Conservation (phyloP, 768 basidiomycete genomes). For the Mrakia hoshinonis region DNA sequence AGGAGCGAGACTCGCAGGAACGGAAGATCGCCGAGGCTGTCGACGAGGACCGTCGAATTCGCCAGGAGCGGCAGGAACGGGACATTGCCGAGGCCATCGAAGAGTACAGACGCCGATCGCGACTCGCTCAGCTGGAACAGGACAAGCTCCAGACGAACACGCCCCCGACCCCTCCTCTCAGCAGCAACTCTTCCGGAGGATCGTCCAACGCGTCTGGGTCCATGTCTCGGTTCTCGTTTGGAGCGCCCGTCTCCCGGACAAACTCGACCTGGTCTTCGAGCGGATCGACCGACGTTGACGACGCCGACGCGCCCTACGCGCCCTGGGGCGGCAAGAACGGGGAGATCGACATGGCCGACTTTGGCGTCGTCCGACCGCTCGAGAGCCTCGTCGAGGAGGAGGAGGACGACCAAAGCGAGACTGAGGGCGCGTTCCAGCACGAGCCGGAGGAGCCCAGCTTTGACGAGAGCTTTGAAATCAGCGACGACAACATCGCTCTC, state of each 20-base stretch:
- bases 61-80: background rate
- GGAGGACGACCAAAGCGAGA: constrained; percentile 14
- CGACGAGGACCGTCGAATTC: constrained; percentile 22
- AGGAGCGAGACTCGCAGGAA: constrained; percentile 17
- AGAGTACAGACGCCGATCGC: background rate
- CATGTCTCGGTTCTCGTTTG: constrained; percentile 25
- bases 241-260: background rate
- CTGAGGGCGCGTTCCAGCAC: background rate
- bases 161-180: constrained; percentile 15
- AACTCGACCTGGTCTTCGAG: constrained; percentile 12
- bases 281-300: constrained; percentile 16
- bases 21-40: constrained; percentile 20
- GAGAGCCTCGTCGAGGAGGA: constrained; percentile 26
- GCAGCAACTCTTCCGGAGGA: constrained; percentile 6
- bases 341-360: constrained; percentile 25
- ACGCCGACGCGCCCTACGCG: background rate
- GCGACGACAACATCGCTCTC: constrained; percentile 28
- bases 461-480: constrained; percentile 17
- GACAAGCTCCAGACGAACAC: background rate
- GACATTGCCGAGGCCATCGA: constrained; percentile 6
- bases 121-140: background rate
- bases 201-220: constrained; percentile 14
- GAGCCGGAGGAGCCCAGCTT: background rate
- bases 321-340: constrained; percentile 1
- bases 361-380: constrained; percentile 22